Evolutionary conservation across 2,329 filamentous ascomycete species (phyloP).

Genomic region (Aureobasidium subglaciale): DNA sequence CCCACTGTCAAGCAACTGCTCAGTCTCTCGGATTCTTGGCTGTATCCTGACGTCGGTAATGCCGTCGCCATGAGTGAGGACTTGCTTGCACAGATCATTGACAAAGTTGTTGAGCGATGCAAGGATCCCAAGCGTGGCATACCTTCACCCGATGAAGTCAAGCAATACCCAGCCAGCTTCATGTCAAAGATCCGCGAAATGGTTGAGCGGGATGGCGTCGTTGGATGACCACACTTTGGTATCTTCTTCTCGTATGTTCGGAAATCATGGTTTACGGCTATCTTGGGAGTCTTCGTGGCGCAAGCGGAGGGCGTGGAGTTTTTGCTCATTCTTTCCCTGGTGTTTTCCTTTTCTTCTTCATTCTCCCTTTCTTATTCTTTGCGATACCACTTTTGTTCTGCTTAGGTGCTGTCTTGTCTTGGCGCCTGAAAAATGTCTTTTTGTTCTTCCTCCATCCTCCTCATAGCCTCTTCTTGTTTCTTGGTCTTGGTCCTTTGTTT

Average conservation of each 20-base stretch:
- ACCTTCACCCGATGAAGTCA: slow-evolving; percentile 50
- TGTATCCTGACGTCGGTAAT: slow-evolving; percentile 48
- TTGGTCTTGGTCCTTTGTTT: neutral
- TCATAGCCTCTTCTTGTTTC: neutral
- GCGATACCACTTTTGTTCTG: neutral
- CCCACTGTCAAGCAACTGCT: slow-evolving; percentile 53
- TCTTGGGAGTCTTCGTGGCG: neutral
- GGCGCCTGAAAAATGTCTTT: neutral
- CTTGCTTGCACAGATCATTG: slow-evolving; percentile 53
- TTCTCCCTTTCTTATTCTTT: neutral
- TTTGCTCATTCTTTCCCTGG: neutral
- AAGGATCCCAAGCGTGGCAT: slow-evolving; percentile 43
- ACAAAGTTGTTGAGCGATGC: slow-evolving; percentile 54
- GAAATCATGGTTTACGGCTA: neutral
- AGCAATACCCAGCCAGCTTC: slow-evolving; percentile 40
- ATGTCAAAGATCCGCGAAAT: slow-evolving; percentile 41
- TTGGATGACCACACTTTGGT: neutral
- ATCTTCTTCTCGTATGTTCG: slow-evolving; percentile 2
- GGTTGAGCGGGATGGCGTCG: slow-evolving; percentile 25
- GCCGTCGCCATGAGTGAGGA: slow-evolving; percentile 49
- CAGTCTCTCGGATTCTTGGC: slow-evolving; percentile 47
- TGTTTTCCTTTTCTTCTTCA: neutral
- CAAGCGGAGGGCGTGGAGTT: neutral
- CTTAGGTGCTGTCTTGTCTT: neutral
- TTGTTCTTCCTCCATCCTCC: neutral